These are phyloP conservation scores for Nelumbo lutea DNA, from an alignment of 164 flowering plant species.

Conservation along the genomic window DNA sequence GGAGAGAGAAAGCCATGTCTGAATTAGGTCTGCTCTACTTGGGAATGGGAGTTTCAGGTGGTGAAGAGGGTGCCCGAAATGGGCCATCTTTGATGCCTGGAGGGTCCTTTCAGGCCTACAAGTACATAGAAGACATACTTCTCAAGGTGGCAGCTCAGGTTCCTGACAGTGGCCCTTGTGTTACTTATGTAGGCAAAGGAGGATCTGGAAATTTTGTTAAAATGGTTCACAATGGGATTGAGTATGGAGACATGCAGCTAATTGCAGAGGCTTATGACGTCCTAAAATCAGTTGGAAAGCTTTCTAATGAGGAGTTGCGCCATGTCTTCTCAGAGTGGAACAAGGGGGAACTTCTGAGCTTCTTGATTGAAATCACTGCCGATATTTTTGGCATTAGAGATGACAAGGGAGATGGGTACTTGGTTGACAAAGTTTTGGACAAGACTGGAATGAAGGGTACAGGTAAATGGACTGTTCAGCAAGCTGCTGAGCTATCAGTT, in stretches of 20 bases:
- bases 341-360: constrained; percentile 69
- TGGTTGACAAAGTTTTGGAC: constrained; percentile 78
- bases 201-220: constrained; percentile 80
- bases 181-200: constrained; percentile 67
- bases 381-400: constrained; percentile 65
- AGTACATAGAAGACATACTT: constrained; percentile 59
- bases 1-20: constrained; percentile 52
- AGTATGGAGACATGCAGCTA: constrained; percentile 77
- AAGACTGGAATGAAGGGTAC: constrained; percentile 86
- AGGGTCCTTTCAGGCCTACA: constrained; percentile 61
- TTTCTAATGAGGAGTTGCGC: constrained; percentile 52
- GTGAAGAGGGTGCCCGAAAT: constrained; percentile 75
- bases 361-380: constrained; percentile 71
- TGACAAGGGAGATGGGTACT: constrained; percentile 55
- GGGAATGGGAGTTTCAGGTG: constrained; percentile 86
- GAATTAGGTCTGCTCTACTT: constrained; percentile 58
- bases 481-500: constrained; percentile 74
- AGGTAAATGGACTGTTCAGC: constrained; percentile 84
- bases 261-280: constrained; percentile 76
- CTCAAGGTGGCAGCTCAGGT: constrained; percentile 74
- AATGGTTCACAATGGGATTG: constrained; percentile 81
- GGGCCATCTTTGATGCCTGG: constrained; percentile 89
- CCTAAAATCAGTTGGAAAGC: constrained; percentile 55
- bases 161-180: constrained; percentile 73
- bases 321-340: constrained; percentile 64